Conservation (phyloP, 2,329 filamentous ascomycete species). For the Colletotrichum australisinense region DNA sequence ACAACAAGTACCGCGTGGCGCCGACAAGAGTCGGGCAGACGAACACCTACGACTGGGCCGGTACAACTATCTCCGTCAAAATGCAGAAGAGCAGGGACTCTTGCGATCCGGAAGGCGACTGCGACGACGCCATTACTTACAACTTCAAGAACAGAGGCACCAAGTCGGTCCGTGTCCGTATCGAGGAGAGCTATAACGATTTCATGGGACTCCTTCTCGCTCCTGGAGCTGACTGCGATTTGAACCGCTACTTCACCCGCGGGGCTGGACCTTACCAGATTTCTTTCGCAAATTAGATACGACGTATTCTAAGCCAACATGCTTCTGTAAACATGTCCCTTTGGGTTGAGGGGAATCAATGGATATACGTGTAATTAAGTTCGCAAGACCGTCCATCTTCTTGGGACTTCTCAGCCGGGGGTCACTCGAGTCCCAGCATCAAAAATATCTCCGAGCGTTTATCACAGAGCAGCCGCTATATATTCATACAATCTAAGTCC, state of each 20-base stretch:
- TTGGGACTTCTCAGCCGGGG: no score
- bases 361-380: no score
- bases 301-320: neutral
- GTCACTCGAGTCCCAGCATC: no score
- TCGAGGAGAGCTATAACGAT: neutral
- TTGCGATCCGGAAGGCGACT: neutral
- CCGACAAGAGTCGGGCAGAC: neutral
- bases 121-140: neutral
- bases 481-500: neutral
- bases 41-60: neutral
- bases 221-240: neutral
- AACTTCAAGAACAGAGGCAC: conserved; percentile 11
- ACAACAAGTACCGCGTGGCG: neutral
- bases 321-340: no score
- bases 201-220: neutral
- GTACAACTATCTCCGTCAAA: neutral
- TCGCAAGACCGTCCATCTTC: no score
- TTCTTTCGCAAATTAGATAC: neutral
- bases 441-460: no score
- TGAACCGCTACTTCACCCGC: neutral
- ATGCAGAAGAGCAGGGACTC: conserved; percentile 5
- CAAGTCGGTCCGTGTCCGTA: neutral
- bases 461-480: neutral
- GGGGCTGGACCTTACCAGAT: neutral
- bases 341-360: no score